phyloP scores from a whole-genome alignment of 345 rosid species.

The Noccaea bulbosa region DNA sequence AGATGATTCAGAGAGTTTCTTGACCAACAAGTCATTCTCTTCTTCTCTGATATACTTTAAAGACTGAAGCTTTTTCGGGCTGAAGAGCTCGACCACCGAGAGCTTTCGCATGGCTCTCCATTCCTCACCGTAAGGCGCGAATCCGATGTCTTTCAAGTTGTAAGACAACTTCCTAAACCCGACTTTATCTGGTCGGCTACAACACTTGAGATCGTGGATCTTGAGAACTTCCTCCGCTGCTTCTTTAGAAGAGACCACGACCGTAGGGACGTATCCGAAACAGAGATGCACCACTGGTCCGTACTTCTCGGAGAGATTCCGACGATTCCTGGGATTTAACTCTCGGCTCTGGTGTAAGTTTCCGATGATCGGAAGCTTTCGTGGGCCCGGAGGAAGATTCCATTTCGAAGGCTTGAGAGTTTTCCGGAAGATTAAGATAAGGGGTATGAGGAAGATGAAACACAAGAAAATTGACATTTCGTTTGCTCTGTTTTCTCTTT shows the following conservation, averaged over 20 bases:
- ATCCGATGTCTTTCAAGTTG: constrained; percentile 30
- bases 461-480: constrained; percentile 15
- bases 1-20: constrained; percentile 19
- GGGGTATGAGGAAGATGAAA: background rate
- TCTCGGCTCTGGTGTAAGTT: constrained; percentile 28
- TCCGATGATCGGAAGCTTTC: constrained; percentile 29
- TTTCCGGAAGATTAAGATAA: background rate
- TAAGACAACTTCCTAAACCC: constrained; percentile 33
- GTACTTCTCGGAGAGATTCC: background rate
- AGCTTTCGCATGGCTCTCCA: constrained; percentile 44
- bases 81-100: constrained; percentile 26
- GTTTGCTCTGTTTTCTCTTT: background rate
- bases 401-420: background rate
- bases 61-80: constrained; percentile 2
- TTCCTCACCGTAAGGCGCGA: constrained; percentile 44
- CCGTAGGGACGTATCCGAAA: constrained; percentile 27
- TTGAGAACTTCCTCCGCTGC: constrained; percentile 39
- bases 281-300: constrained; percentile 34
- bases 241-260: constrained; percentile 29
- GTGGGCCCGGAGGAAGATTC: constrained; percentile 30
- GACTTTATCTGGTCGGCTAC: constrained; percentile 33
- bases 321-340: constrained; percentile 4
- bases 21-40: constrained; percentile 25
- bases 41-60: constrained; percentile 23
- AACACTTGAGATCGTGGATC: constrained; percentile 38